phyloP scores from a whole-genome alignment of 2,329 filamentous ascomycete genomes.

The Colletotrichum sp. region DNA sequence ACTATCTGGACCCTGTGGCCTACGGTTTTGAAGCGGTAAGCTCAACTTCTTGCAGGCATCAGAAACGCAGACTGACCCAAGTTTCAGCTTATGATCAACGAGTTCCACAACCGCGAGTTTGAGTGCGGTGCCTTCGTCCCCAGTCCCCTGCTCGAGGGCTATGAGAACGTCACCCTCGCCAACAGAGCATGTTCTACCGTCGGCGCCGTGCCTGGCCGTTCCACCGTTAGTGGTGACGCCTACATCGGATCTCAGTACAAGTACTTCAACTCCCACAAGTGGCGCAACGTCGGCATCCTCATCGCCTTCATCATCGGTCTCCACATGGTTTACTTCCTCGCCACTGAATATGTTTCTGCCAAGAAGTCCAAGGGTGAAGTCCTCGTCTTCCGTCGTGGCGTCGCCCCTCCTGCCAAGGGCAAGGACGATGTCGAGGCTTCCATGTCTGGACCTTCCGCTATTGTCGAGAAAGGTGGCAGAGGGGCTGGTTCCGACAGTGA shows the following conservation, averaged over 20 bases:
- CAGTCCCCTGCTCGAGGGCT: slow-evolving; percentile 5
- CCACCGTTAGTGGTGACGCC: slow-evolving; percentile 45
- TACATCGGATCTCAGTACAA: slow-evolving; percentile 48
- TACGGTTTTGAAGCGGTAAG: slow-evolving; percentile 71
- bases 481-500: not conserved
- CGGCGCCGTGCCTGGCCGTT: slow-evolving; percentile 47
- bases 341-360: slow-evolving; percentile 49
- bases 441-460: slow-evolving; percentile 9
- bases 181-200: slow-evolving; percentile 47
- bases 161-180: slow-evolving; percentile 21
- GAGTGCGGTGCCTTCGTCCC: slow-evolving; percentile 24
- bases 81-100: slow-evolving; percentile 57
- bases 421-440: slow-evolving; percentile 17
- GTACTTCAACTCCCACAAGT: slow-evolving; percentile 51
- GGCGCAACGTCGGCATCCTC: slow-evolving; percentile 63
- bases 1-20: slow-evolving; percentile 52
- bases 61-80: not conserved
- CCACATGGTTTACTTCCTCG: slow-evolving; percentile 51
- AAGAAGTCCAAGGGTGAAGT: slow-evolving; percentile 66
- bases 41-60: not conserved
- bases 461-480: slow-evolving; percentile 15
- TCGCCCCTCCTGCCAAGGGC: not conserved
- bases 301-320: slow-evolving; percentile 55
- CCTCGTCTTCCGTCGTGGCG: slow-evolving; percentile 59
- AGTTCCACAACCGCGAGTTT: slow-evolving; percentile 59